phyloP scores from a whole-genome alignment of 2,329 filamentous ascomycete species.

The Trichophyton mentagrophytes region DNA sequence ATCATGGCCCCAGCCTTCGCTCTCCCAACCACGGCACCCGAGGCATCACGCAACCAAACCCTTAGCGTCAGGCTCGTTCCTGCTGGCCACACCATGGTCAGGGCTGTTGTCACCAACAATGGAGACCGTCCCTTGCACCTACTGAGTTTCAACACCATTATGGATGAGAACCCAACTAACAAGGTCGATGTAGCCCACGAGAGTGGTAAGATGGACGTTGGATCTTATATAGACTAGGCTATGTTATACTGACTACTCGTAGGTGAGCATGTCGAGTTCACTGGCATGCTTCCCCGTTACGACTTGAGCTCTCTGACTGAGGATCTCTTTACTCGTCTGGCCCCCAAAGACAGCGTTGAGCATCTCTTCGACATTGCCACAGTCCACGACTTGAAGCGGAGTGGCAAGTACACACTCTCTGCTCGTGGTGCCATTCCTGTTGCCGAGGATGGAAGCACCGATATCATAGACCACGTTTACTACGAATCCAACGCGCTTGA shows the following conservation, averaged over 20 bases:
- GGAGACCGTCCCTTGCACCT: constrained; percentile 23
- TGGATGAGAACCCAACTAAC: constrained; percentile 23
- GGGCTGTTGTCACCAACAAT: constrained; percentile 26
- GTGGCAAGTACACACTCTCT: constrained; percentile 45
- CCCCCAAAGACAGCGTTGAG: constrained; percentile 19
- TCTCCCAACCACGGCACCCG: constrained; percentile 6
- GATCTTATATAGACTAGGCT: neutral
- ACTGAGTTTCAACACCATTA: constrained; percentile 27
- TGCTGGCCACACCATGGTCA: constrained; percentile 23
- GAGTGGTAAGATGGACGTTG: constrained; percentile 16
- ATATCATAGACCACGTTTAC: constrained; percentile 42
- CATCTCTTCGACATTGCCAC: constrained; percentile 27
- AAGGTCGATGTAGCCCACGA: constrained; percentile 23
- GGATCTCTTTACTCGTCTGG: constrained; percentile 21
- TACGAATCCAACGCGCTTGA: constrained; percentile 49
- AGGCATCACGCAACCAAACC: constrained; percentile 13
- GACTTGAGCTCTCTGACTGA: constrained; percentile 18
- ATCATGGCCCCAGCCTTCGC: constrained; percentile 4
- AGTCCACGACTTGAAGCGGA: constrained; percentile 31
- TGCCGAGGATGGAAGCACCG: constrained; percentile 39
- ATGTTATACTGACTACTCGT: neutral
- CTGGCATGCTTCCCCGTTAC: constrained; percentile 22
- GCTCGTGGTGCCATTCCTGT: constrained; percentile 46
- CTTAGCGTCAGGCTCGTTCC: constrained; percentile 23
- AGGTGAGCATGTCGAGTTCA: constrained; percentile 18